These are phyloP conservation scores for Peltaster fructicola DNA, from an alignment of 2,329 filamentous ascomycete species.

Conservation along the genomic window DNA sequence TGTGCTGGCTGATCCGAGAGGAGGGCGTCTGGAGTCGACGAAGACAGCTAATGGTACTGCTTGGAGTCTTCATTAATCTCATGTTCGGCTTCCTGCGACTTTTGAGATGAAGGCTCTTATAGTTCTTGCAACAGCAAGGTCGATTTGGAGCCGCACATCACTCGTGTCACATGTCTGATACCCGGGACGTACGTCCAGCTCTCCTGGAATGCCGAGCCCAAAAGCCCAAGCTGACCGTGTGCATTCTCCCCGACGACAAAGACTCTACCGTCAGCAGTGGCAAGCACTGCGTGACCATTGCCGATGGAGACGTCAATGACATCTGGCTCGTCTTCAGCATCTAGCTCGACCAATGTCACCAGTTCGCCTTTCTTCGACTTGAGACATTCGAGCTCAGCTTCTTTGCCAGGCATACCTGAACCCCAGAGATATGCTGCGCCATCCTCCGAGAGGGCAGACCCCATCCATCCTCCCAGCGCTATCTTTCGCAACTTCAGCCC, in stretches of 20 bases:
- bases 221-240: slow-evolving; percentile 41
- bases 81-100: slow-evolving; percentile 54
- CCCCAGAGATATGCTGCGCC: slow-evolving; percentile 48
- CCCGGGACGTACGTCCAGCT: slow-evolving; percentile 12
- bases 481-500: slow-evolving; percentile 38
- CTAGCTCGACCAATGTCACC: slow-evolving; percentile 19
- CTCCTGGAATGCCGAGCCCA: slow-evolving; percentile 7
- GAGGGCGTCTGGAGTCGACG: slow-evolving; percentile 74
- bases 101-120: slow-evolving; percentile 21
- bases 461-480: slow-evolving; percentile 35
- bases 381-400: slow-evolving; percentile 9
- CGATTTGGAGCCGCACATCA: slow-evolving; percentile 12
- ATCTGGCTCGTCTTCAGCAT: slow-evolving; percentile 21
- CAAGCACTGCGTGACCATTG: slow-evolving; percentile 38
- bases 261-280: slow-evolving; percentile 33
- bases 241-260: slow-evolving; percentile 39
- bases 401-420: slow-evolving; percentile 9
- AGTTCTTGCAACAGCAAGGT: slow-evolving; percentile 7
- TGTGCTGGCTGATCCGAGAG: slow-evolving; percentile 71
- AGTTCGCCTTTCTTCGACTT: slow-evolving; percentile 6
- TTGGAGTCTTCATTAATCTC: slow-evolving; percentile 66
- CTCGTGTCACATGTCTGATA: slow-evolving; percentile 3
- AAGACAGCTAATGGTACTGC: slow-evolving; percentile 70
- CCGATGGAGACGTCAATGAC: slow-evolving; percentile 41
- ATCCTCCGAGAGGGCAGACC: slow-evolving; percentile 40